Conservation (phyloP, 108 stramenopile species). For the Parmales sp. region DNA sequence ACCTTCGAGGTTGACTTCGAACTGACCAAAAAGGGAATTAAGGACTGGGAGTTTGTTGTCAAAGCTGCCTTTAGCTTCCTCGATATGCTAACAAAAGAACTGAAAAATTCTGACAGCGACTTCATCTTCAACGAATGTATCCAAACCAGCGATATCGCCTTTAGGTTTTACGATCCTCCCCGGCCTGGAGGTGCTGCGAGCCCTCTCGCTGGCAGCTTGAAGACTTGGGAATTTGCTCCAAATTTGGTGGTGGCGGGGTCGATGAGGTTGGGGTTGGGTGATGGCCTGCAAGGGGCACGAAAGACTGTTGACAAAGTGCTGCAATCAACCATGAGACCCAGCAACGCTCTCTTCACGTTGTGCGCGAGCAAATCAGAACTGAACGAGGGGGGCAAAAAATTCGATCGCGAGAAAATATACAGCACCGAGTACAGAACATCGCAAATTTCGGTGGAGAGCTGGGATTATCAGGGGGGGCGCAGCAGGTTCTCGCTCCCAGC, state of each 20-base stretch:
- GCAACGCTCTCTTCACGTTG: not conserved
- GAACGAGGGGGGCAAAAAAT: not conserved
- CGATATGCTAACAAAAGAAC: constrained; percentile 40
- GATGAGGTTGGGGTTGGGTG: not conserved
- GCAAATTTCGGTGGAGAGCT: not conserved
- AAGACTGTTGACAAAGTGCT: constrained; percentile 49
- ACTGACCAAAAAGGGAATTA: constrained; percentile 60
- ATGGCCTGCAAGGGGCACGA: not conserved
- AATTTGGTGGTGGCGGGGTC: not conserved
- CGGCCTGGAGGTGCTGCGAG: not conserved
- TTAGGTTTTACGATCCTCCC: not conserved
- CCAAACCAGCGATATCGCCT: not conserved
- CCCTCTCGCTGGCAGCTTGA: not conserved
- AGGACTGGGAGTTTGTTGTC: constrained; percentile 46
- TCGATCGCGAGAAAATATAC: not conserved
- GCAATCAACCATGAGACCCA: no score
- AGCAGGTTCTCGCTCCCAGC: not conserved
- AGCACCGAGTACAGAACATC: not conserved
- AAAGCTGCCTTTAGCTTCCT: constrained; percentile 64
- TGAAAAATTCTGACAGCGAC: constrained; percentile 51
- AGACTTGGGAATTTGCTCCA: not conserved
- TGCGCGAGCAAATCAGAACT: no score
- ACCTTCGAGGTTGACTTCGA: constrained; percentile 67
- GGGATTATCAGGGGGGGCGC: no score
- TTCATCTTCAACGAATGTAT: constrained; percentile 34